A percentile compares a stretch with the other conserved stretches of the same genome.
These are phyloP conservation scores for Neurospora terricola DNA, from an alignment of 495 filamentous ascomycete genomes.

Conservation along the genomic window DNA sequence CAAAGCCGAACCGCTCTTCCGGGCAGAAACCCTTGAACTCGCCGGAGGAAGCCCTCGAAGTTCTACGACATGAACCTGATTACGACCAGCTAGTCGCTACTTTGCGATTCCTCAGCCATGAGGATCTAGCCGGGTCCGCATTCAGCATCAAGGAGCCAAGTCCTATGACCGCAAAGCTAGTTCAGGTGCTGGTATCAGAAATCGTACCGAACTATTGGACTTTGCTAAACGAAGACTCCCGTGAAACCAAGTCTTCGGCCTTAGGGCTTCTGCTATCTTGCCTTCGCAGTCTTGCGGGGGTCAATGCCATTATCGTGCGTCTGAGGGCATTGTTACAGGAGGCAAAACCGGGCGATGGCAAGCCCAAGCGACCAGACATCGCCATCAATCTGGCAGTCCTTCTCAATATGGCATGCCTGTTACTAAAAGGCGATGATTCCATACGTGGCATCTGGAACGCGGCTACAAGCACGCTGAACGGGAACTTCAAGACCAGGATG, in stretches of 20 bases:
- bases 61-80: slow-evolving; percentile 55
- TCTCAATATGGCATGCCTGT: slow-evolving; percentile 35
- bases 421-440: slow-evolving; percentile 48
- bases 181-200: slow-evolving; percentile 56
- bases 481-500: slow-evolving; percentile 6
- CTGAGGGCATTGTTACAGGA: slow-evolving; percentile 45
- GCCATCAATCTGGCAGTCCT: slow-evolving; percentile 30
- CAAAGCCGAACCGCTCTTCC: slow-evolving; percentile 4
- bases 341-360: slow-evolving; percentile 23
- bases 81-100: slow-evolving; percentile 43
- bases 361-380: slow-evolving; percentile 23
- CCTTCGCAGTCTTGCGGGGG: slow-evolving; percentile 60
- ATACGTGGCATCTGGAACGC: slow-evolving; percentile 42
- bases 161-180: slow-evolving; percentile 57
- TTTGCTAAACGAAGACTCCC: slow-evolving; percentile 39
- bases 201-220: slow-evolving; percentile 73
- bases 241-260: slow-evolving; percentile 11
- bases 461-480: slow-evolving; percentile 5
- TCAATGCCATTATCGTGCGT: slow-evolving; percentile 57
- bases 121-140: slow-evolving; percentile 14
- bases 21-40: slow-evolving; percentile 16
- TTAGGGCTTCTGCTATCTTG: slow-evolving; percentile 48
- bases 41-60: slow-evolving; percentile 49
- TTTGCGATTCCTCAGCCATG: slow-evolving; percentile 43
- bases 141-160: slow-evolving; percentile 56